These are phyloP conservation scores for Saccharum hybrid DNA, from an alignment of 202 grass and related monocot genomes.

Conservation along the genomic window DNA sequence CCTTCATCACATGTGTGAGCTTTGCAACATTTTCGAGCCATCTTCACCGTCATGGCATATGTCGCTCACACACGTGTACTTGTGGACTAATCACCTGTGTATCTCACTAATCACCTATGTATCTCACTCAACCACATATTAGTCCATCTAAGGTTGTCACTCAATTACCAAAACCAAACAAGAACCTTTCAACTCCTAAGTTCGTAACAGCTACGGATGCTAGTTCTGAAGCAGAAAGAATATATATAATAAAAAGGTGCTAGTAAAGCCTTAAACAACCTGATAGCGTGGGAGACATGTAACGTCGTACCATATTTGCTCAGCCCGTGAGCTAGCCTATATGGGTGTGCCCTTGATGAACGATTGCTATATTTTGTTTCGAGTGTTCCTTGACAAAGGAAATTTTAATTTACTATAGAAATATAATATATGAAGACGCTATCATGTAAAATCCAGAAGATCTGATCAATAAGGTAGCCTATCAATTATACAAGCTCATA, in stretches of 20 bases:
- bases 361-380: neutral
- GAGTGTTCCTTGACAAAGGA: neutral
- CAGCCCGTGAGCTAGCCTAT: neutral
- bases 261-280: no score
- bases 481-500: neutral
- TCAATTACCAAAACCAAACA: no score
- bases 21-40: no score
- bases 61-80: no score
- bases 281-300: neutral
- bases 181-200: neutral
- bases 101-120: no score
- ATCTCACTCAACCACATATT: no score
- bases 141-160: no score
- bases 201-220: neutral
- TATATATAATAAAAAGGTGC: neutral
- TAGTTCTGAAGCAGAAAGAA: constrained; percentile 4
- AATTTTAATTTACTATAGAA: neutral
- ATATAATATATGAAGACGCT: neutral
- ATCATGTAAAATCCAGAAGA: constrained; percentile 3
- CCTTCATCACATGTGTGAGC: no score
- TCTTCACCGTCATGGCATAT: no score
- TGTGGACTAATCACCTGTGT: no score
- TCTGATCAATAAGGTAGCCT: neutral
- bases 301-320: neutral
- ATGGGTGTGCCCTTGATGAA: neutral